Conservation (phyloP, 345 rosid species). For the Eucalyptus tenuipes region DNA sequence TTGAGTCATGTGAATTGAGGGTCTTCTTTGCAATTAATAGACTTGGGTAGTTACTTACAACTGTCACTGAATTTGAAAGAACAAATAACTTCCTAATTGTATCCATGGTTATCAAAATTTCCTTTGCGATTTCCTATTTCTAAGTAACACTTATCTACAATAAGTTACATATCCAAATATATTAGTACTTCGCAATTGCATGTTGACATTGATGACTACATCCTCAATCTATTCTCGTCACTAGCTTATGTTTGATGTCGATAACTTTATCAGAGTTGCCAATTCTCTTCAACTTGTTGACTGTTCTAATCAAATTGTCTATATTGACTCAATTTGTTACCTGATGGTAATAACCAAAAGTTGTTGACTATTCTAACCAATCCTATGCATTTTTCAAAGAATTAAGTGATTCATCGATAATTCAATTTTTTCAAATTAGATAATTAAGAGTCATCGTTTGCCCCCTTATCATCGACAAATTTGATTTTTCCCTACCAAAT, state of each 20-base stretch:
- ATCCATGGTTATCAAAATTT: too few species aligned
- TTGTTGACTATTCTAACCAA: too few species aligned
- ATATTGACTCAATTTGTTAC: too few species aligned
- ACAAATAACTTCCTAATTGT: neutral
- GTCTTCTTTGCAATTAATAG: neutral
- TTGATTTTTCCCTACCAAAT: neutral
- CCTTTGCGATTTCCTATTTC: neutral
- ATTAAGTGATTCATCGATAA: neutral
- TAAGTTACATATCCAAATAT: neutral
- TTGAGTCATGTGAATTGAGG: neutral
- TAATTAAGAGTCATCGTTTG: neutral
- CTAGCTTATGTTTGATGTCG: neutral
- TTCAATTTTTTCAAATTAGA: neutral
- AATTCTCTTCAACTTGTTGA: neutral
- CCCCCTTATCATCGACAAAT: neutral
- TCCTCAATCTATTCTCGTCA: neutral
- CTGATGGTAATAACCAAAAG: too few species aligned
- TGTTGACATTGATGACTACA: neutral
- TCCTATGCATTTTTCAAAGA: neutral
- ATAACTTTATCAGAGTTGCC: neutral
- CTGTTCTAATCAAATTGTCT: neutral
- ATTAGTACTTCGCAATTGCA: too few species aligned
- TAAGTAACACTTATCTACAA: neutral
- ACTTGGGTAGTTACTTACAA: neutral
- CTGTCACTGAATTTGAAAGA: neutral